phyloP scores from a whole-genome alignment of 2,329 filamentous ascomycete species.

The Xylariaceae sp. region DNA sequence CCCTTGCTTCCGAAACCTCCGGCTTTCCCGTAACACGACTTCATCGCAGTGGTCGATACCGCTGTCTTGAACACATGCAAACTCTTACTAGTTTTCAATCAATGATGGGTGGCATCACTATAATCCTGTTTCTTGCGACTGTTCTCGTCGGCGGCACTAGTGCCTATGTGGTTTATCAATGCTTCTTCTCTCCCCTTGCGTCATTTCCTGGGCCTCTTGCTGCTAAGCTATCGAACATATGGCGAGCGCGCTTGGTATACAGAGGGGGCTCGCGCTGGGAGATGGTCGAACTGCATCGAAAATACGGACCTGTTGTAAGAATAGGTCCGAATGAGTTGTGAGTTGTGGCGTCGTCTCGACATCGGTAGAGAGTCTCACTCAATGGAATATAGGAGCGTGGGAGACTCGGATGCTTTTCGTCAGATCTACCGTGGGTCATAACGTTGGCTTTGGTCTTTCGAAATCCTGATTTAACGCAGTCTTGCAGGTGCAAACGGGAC shows the following conservation, averaged over 20 bases:
- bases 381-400: slow-evolving; percentile 8
- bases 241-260: slow-evolving; percentile 6
- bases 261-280: slow-evolving; percentile 9
- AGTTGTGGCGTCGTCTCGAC: not conserved
- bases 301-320: slow-evolving; percentile 14
- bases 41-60: too few species aligned
- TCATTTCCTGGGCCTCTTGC: slow-evolving; percentile 11
- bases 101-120: not conserved
- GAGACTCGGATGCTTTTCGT: slow-evolving; percentile 13
- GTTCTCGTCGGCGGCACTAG: slow-evolving; percentile 2
- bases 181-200: slow-evolving; percentile 10
- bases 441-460: not conserved
- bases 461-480: not conserved
- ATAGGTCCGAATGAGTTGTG: slow-evolving; percentile 15
- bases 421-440: slow-evolving; percentile 14
- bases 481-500: slow-evolving; percentile 4
- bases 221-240: slow-evolving; percentile 11
- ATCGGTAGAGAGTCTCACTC: not conserved
- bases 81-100: not conserved
- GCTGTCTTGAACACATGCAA: too few species aligned
- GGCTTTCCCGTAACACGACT: too few species aligned
- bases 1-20: too few species aligned
- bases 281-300: slow-evolving; percentile 5
- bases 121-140: not conserved
- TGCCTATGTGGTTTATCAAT: slow-evolving; percentile 13